These are phyloP conservation scores for Cyclostephanos tholiformis DNA, from an alignment of 108 stramenopile genomes.

Conservation along the genomic window DNA sequence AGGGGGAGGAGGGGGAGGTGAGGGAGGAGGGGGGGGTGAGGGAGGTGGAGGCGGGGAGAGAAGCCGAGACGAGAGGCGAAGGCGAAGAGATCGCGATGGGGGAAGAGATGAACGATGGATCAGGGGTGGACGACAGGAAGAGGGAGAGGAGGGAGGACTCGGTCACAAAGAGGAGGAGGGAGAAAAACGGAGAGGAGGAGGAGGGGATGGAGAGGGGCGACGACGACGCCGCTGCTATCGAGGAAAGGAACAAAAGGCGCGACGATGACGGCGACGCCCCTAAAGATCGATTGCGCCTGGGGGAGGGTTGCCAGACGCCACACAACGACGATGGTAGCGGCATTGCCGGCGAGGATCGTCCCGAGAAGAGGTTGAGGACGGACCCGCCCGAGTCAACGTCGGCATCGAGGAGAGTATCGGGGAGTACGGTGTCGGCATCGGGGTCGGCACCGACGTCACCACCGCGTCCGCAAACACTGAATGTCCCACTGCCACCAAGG, in stretches of 20 bases:
- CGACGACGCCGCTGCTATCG: background rate
- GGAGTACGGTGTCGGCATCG: too few relatives aligned
- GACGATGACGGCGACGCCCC: background rate
- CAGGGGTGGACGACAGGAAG: too few relatives aligned
- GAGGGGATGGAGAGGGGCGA: background rate
- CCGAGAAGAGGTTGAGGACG: background rate
- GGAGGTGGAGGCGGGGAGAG: too few relatives aligned
- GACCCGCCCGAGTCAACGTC: background rate
- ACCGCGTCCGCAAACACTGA: background rate
- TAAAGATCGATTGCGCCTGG: background rate
- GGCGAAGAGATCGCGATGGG: background rate
- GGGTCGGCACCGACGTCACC: too few relatives aligned
- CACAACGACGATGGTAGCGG: background rate
- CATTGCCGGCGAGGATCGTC: background rate
- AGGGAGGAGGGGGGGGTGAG: too few relatives aligned
- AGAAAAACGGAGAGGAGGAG: background rate
- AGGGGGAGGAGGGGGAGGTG: too few relatives aligned
- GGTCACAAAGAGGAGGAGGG: background rate
- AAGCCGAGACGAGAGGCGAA: background rate
- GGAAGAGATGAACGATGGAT: too few relatives aligned
- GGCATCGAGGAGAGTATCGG: background rate
- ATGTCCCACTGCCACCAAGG: background rate
- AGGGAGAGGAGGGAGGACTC: background rate
- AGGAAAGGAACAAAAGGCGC: background rate
- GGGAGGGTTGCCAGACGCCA: too few relatives aligned